Evolutionary conservation across 2,329 filamentous ascomycete genomes (phyloP).

Genomic region (Ophidiomyces ophidiicola): DNA sequence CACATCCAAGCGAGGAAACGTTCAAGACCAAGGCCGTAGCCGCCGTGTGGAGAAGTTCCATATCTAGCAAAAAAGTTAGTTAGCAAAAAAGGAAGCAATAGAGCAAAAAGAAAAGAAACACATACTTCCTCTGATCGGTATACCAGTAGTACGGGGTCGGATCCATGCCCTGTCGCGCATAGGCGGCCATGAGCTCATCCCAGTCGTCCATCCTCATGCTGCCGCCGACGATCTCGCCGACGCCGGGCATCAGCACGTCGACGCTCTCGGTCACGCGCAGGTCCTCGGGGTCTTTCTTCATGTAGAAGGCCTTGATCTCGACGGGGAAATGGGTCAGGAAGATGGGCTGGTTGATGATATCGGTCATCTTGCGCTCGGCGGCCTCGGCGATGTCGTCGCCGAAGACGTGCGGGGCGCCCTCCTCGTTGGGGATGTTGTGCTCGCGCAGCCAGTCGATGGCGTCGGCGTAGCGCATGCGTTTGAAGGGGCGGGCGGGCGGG

Average conservation of each 20-base stretch:
- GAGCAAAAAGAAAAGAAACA: conserved; percentile 20
- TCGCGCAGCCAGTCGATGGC: conserved; percentile 89
- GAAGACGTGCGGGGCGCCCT: conserved; percentile 77
- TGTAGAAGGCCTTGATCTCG: conserved; percentile 98
- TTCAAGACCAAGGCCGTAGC: conserved; percentile 86
- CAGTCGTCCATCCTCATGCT: conserved; percentile 92
- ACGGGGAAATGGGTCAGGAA: conserved; percentile 94
- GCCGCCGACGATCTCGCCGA: conserved; percentile 93
- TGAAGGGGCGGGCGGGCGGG: conserved; percentile 71
- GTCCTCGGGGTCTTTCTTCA: conserved; percentile 77
- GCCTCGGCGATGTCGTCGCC: conserved; percentile 98
- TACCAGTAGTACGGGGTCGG: conserved; percentile 94
- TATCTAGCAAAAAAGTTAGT: conserved; percentile 45
- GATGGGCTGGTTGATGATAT: conserved; percentile 88
- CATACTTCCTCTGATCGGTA: conserved; percentile 87
- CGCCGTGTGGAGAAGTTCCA: conserved; percentile 80
- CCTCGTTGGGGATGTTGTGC: conserved; percentile 85
- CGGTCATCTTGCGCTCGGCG: conserved; percentile 92
- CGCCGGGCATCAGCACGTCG: conserved; percentile 77
- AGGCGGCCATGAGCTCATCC: conserved; percentile 79
- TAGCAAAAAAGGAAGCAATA: conserved; percentile 1
- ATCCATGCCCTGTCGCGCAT: conserved; percentile 74
- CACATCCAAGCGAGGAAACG: conserved; percentile 60
- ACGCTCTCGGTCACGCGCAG: conserved; percentile 81
- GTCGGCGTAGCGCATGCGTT: conserved; percentile 87